Conservation (phyloP, 441 rosid genomes). For the Geranium incanum region DNA sequence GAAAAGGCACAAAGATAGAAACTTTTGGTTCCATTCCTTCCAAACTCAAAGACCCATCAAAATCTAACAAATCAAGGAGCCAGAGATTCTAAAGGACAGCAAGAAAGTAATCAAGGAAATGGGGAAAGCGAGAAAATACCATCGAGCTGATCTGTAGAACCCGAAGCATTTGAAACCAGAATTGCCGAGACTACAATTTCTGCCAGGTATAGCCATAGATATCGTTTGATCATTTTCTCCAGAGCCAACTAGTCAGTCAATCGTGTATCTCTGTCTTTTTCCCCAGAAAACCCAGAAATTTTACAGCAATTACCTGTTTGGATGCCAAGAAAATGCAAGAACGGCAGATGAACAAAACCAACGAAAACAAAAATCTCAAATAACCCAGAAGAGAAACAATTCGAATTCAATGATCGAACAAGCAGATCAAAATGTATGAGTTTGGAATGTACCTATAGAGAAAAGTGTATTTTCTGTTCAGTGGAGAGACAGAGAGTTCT, state of each 20-base stretch:
- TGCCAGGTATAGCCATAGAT: constrained; percentile 18
- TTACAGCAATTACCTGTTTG: constrained; percentile 16
- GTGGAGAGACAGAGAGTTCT: background rate
- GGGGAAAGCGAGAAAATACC: constrained; percentile 34
- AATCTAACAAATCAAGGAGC: background rate
- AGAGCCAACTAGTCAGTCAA: constrained; percentile 9
- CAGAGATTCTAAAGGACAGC: background rate
- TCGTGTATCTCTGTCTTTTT: constrained; percentile 15
- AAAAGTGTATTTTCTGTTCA: background rate
- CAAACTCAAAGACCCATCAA: background rate
- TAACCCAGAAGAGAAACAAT: background rate
- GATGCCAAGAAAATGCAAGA: constrained; percentile 19
- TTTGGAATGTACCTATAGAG: background rate
- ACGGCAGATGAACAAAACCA: constrained; percentile 7
- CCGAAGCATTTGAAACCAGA: constrained; percentile 33
- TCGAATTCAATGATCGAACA: too few relatives aligned
- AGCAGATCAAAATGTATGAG: background rate
- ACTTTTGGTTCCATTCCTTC: background rate
- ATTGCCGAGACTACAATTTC: constrained; percentile 28
- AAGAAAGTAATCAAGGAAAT: background rate
- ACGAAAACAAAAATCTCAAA: background rate
- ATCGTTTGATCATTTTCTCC: constrained; percentile 29
- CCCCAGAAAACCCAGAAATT: constrained; percentile 16
- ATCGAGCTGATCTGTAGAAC: constrained; percentile 56
- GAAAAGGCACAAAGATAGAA: background rate